phyloP scores from a whole-genome alignment of 805 yeast genomes.

The Pichia sporocuriosa region DNA sequence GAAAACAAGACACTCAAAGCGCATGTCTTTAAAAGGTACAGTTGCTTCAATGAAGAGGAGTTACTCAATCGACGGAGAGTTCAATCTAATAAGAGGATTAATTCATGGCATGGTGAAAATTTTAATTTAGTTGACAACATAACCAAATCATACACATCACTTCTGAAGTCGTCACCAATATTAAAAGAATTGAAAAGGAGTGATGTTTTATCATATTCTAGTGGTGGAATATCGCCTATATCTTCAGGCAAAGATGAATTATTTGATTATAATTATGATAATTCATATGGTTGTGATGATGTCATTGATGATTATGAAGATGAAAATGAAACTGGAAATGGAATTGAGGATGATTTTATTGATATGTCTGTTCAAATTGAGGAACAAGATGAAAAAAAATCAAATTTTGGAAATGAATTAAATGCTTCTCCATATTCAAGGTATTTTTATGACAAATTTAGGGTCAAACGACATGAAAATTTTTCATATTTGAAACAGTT shows the following conservation, averaged over 20 bases:
- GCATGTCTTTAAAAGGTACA: neutral
- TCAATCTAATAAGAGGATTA: neutral
- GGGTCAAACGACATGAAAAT: too few relatives aligned
- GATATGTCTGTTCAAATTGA: constrained; percentile 3
- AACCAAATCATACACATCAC: too few relatives aligned
- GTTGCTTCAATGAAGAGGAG: neutral
- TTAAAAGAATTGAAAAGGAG: neutral
- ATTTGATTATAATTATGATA: neutral
- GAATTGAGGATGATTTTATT: neutral
- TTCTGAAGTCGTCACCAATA: too few relatives aligned
- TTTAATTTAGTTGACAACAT: neutral
- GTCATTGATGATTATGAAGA: neutral
- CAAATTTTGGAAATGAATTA: too few relatives aligned
- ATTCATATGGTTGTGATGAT: neutral
- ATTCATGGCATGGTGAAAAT: constrained; percentile 7
- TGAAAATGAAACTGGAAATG: neutral
- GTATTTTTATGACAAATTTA: too few relatives aligned
- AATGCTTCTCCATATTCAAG: too few relatives aligned
- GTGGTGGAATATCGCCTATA: neutral
- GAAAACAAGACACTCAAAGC: neutral
- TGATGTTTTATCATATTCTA: neutral
- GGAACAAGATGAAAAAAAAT: too few relatives aligned
- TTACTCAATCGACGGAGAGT: neutral
- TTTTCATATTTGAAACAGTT: constrained; percentile 2
- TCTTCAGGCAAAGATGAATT: neutral